Base-by-base conservation (phyloP, 441 rosid species). In the Gossypium lobatum region DNA sequence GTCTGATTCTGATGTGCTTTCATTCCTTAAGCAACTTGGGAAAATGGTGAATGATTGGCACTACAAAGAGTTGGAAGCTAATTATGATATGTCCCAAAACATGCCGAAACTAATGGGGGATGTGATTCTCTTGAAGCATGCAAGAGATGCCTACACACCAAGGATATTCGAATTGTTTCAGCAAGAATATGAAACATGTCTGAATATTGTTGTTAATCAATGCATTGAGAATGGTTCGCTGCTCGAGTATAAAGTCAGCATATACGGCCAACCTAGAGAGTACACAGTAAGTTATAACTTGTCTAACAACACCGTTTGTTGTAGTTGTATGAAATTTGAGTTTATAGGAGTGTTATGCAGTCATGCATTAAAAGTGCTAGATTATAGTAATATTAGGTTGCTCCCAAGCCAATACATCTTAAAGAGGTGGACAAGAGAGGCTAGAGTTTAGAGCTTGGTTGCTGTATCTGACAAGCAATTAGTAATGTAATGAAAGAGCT, bases 351-450 rank as follows among this genome's bases (percentile, higher is more conserved):
- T 71, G 1, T 59, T 71, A 18, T 70, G 53, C 16, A 70, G 73
- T 58, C 57, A 71, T 59, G 23, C 74, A 37, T 59, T 71, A 9
- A 71, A 63, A 62, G 61, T 63, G 37, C 70, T 73, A 25, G 76
- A 73, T 73, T 62, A 48, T 20, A 62, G 48, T 18, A 73, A 73
- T 20, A 48, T 61, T 37, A 50, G 67, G 50, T 21, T 63, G 60
- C 59, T 61, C 16, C 70, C 76, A 5, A 46, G 45, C 28, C 69
- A 62, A 28, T 73, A 48, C 61, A 73, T 73, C 25, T 73, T 63
- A 39, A 73, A 73, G 52, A 73, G 76, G 50, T 73, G 76, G 70
- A 73, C 76, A 48, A 73, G 60, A 62, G 60, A 63, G 61, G 76
- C 70, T 18, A 73, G 64, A 70, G 31, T 52, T 26, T 69, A 69